phyloP scores from a whole-genome alignment of 2,329 filamentous ascomycete species.

The Monosporascus sp. region DNA sequence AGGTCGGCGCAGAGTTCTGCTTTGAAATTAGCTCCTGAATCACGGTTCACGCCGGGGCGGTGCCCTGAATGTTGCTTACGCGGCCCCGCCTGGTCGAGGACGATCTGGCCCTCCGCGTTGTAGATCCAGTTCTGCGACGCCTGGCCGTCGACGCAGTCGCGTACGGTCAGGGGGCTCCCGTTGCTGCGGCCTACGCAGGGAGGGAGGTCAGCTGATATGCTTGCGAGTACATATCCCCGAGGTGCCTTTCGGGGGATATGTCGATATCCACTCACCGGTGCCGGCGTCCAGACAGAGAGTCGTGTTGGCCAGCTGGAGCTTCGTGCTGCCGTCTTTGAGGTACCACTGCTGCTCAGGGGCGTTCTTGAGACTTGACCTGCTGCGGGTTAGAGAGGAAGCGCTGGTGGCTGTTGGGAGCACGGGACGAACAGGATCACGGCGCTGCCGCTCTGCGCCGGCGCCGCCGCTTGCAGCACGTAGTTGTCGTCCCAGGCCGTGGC shows the following conservation, averaged over 20 bases:
- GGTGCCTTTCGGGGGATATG: conserved; percentile 10
- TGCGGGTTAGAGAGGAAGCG: neutral
- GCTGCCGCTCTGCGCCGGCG: conserved; percentile 22
- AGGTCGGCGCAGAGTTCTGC: conserved; percentile 7
- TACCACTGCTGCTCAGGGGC: conserved; percentile 37
- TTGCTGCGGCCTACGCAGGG: neutral
- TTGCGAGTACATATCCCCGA: neutral
- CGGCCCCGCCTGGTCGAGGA: conserved; percentile 27
- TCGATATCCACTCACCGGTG: conserved; percentile 2
- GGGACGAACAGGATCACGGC: conserved; percentile 30
- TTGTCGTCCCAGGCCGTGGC: conserved; percentile 33
- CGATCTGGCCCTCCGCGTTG: conserved; percentile 34
- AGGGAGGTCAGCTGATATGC: neutral
- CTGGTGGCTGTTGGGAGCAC: neutral
- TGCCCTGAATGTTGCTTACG: conserved; percentile 23
- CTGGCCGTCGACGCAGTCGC: conserved; percentile 27
- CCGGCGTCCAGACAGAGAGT: conserved; percentile 36
- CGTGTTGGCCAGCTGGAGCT: conserved; percentile 32
- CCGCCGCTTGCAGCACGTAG: conserved; percentile 32
- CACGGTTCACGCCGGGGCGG: neutral
- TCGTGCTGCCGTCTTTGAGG: conserved; percentile 27
- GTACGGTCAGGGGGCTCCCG: conserved; percentile 30
- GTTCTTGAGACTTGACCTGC: conserved; percentile 25
- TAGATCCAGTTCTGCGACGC: conserved; percentile 31
- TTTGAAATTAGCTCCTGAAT: neutral